Evolutionary conservation across 2,329 filamentous ascomycete species (phyloP).

Genomic region (Hypocrella siamensis): DNA sequence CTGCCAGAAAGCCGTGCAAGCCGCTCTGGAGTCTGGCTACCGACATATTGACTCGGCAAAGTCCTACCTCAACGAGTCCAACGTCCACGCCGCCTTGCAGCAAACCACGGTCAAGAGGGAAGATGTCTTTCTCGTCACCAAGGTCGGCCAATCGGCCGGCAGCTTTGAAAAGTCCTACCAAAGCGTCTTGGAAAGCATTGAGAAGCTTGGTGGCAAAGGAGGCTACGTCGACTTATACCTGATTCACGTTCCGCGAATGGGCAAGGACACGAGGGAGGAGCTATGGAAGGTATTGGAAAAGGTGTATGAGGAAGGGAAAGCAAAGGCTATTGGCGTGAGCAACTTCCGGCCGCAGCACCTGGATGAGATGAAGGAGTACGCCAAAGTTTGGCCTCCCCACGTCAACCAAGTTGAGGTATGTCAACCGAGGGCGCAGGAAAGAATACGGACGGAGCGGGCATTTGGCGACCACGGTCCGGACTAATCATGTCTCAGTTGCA

Average conservation of each 20-base stretch:
- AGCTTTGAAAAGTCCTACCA: conserved; percentile 43
- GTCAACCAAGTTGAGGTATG: conserved; percentile 60
- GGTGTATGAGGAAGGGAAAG: conserved; percentile 40
- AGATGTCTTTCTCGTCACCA: conserved; percentile 55
- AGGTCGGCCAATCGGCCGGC: conserved; percentile 33
- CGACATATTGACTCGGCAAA: conserved; percentile 50
- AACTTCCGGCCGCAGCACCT: conserved; percentile 56
- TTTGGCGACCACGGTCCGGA: no score
- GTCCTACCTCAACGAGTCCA: conserved; percentile 49
- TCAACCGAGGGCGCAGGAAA: background rate
- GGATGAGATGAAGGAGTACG: conserved; percentile 50
- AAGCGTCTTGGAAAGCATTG: conserved; percentile 43
- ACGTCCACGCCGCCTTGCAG: conserved; percentile 49
- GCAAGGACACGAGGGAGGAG: conserved; percentile 36
- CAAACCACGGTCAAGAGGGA: conserved; percentile 37
- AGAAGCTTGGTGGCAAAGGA: conserved; percentile 37
- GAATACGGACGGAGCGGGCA: background rate
- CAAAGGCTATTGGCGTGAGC: conserved; percentile 54
- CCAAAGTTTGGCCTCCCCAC: conserved; percentile 52
- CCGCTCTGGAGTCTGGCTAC: conserved; percentile 42
- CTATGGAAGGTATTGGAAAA: conserved; percentile 54
- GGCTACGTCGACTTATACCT: conserved; percentile 60
- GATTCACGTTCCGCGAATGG: conserved; percentile 47
- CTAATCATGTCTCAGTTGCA: conserved; percentile 54
- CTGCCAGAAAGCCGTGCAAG: conserved; percentile 41